Conservation (phyloP, 1,284 basidiomycete genomes). For the Sanghuangporus sanghuang region DNA sequence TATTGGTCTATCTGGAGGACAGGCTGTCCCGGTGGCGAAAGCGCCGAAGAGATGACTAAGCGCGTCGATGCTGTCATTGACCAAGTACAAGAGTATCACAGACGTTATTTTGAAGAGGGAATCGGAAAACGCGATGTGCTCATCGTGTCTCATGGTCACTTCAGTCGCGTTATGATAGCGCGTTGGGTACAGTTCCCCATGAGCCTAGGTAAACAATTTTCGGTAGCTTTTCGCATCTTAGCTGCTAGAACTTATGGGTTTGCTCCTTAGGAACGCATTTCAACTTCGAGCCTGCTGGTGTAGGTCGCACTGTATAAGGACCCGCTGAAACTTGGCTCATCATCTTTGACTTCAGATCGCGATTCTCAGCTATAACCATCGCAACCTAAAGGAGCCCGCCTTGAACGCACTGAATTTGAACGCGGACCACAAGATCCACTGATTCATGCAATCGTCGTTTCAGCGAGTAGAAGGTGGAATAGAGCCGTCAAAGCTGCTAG, state of each 20-base stretch:
- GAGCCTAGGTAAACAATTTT: slow-evolving; percentile 43
- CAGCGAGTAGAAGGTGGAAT: neutral
- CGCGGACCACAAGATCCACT: slow-evolving; percentile 30
- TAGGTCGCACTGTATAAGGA: slow-evolving; percentile 33
- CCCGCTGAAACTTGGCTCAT: slow-evolving; percentile 10
- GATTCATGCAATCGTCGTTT: neutral
- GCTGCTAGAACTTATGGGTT: neutral
- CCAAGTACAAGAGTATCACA: slow-evolving; percentile 67
- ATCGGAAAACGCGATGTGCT: slow-evolving; percentile 64
- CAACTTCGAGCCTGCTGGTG: slow-evolving; percentile 76
- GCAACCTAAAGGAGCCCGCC: slow-evolving; percentile 68
- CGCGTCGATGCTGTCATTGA: slow-evolving; percentile 76
- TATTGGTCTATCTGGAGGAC: slow-evolving; percentile 81
- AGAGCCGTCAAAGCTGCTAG: neutral
- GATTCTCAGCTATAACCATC: slow-evolving; percentile 73
- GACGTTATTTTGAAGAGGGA: slow-evolving; percentile 62
- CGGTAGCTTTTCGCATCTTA: neutral
- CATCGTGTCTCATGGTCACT: slow-evolving; percentile 79
- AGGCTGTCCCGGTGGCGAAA: slow-evolving; percentile 87
- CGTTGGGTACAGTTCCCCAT: slow-evolving; percentile 75
- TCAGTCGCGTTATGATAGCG: slow-evolving; percentile 78
- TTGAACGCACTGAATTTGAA: slow-evolving; percentile 71
- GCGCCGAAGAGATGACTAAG: slow-evolving; percentile 68
- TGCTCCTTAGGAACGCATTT: slow-evolving; percentile 59
- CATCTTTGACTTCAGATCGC: slow-evolving; percentile 43